These are phyloP conservation scores for Aspergillus melleus DNA, from an alignment of 2,329 filamentous ascomycete species.

Conservation along the genomic window DNA sequence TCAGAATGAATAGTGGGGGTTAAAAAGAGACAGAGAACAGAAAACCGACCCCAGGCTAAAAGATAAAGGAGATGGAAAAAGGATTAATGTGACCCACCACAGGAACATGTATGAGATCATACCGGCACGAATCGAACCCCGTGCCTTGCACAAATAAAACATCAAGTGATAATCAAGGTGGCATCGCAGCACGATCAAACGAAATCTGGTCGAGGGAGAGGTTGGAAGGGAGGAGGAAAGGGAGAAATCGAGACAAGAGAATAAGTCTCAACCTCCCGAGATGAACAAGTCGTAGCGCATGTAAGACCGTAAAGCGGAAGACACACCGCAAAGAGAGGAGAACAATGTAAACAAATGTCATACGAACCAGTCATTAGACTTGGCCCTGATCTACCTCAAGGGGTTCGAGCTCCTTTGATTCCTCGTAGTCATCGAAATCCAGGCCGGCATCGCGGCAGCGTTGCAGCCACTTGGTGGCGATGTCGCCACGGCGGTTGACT, in stretches of 20 bases:
- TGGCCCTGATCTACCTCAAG: conserved; percentile 36
- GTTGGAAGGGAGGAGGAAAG: conserved; percentile 11
- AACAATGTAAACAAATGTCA: conserved; percentile 1
- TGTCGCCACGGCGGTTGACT: conserved; percentile 82
- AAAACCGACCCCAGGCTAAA: conserved; percentile 15
- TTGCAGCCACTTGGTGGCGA: conserved; percentile 48
- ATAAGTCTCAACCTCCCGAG: conserved; percentile 20
- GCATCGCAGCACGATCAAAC: conserved; percentile 5
- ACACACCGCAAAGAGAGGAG: conserved; percentile 8
- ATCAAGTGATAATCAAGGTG: conserved; percentile 4
- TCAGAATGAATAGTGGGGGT: conserved; percentile 15
- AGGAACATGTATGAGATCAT: not conserved
- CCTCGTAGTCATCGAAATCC: conserved; percentile 51
- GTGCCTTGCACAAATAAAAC: conserved; percentile 10
- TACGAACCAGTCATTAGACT: conserved; percentile 11
- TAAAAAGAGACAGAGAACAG: conserved; percentile 18
- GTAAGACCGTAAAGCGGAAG: conserved; percentile 9
- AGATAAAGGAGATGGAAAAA: conserved; percentile 2
- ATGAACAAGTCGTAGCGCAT: conserved; percentile 31
- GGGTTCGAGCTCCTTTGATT: conserved; percentile 41
- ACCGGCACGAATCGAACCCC: not conserved
- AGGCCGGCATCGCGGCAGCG: conserved; percentile 49
- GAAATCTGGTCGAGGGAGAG: conserved; percentile 4
- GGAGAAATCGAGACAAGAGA: not conserved
- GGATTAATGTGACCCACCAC: not conserved